Percentiles rank a stretch among this genome's conserved stretches.
Conservation (phyloP, 768 basidiomycete genomes). For the Trametes cingulata region DNA sequence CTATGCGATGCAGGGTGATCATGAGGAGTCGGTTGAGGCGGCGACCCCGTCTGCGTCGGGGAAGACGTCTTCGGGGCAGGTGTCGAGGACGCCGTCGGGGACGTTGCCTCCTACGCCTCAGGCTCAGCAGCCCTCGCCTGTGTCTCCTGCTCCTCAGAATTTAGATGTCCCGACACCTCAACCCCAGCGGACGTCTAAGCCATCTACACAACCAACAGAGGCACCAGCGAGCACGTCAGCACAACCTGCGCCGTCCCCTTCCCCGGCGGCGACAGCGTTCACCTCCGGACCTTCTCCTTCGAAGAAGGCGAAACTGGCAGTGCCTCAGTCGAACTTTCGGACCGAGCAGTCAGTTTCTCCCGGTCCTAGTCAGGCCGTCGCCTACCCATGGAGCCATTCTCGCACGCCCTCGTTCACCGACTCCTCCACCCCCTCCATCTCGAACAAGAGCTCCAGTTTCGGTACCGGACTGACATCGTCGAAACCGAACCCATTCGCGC, state of each 20-base stretch:
- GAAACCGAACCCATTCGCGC: slow-evolving; percentile 10
- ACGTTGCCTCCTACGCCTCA: too few species aligned
- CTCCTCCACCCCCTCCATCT: not conserved
- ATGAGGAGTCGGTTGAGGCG: not conserved
- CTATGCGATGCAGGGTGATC: not conserved
- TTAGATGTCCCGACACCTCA: not conserved
- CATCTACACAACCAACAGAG: not conserved
- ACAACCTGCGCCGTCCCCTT: not conserved
- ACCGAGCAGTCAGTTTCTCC: slow-evolving; percentile 2
- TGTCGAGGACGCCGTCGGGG: too few species aligned
- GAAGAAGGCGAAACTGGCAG: slow-evolving; percentile 15
- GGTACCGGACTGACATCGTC: not conserved
- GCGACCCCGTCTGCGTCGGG: not conserved
- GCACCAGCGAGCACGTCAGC: not conserved
- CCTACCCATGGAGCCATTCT: slow-evolving; percentile 8
- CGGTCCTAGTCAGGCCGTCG: not conserved
- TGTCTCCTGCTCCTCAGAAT: not conserved
- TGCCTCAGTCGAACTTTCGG: not conserved
- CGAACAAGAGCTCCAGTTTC: not conserved
- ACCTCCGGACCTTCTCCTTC: slow-evolving; percentile 6
- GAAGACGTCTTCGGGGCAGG: too few species aligned
- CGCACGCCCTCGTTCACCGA: slow-evolving; percentile 4
- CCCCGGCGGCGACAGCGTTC: not conserved
- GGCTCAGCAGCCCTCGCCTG: too few species aligned
- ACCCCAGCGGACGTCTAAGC: not conserved